phyloP scores from a whole-genome alignment of 2,329 filamentous ascomycete genomes.

The Talaromyces sp. region DNA sequence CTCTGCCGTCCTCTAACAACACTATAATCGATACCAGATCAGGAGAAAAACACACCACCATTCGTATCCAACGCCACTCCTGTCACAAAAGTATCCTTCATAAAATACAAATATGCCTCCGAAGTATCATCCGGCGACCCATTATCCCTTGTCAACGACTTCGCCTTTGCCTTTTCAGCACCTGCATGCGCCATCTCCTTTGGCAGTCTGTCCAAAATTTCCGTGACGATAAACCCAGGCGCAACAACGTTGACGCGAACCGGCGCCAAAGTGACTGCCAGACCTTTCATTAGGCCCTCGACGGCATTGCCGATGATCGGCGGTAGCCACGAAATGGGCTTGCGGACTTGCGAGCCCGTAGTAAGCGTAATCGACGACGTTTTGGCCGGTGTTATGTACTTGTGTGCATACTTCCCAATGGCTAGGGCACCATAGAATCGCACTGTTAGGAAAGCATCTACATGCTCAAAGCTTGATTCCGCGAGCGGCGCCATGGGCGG shows the following conservation, averaged over 20 bases:
- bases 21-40: not conserved
- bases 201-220: conserved; percentile 6
- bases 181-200: conserved; percentile 7
- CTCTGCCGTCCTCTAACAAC: not conserved
- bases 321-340: conserved; percentile 31
- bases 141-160: conserved; percentile 32
- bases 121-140: conserved; percentile 43
- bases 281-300: conserved; percentile 52
- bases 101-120: conserved; percentile 48
- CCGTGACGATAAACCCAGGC: conserved; percentile 54
- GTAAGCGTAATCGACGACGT: conserved; percentile 57
- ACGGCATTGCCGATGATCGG: conserved; percentile 20
- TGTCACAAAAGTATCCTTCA: conserved; percentile 33
- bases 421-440: conserved; percentile 44
- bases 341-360: conserved; percentile 28
- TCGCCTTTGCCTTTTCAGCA: conserved; percentile 11
- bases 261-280: conserved; percentile 63
- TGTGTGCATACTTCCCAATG: conserved; percentile 49
- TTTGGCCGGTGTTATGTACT: conserved; percentile 44
- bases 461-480: conserved; percentile 25
- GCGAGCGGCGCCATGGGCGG: conserved; percentile 35
- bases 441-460: conserved; percentile 29
- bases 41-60: conserved; percentile 29
- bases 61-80: conserved; percentile 39
- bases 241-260: conserved; percentile 61